These are phyloP conservation scores for Azolla pinnata DNA, from an alignment of 75 land plant species.

Conservation along the genomic window DNA sequence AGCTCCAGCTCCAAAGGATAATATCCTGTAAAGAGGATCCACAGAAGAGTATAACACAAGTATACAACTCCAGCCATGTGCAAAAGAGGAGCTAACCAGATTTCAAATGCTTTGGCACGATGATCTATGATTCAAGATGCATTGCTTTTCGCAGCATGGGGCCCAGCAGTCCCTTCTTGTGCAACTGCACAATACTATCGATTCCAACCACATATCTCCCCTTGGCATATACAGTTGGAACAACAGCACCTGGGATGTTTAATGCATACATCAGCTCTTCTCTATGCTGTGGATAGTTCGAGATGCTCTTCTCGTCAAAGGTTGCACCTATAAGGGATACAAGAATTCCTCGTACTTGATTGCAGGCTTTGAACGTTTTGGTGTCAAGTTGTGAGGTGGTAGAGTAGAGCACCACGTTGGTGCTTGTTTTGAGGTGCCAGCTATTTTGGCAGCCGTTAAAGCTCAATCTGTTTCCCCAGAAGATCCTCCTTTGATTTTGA, in stretches of 20 bases:
- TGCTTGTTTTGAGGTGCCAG: neutral
- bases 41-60: too few relatives aligned
- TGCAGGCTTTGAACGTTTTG: neutral
- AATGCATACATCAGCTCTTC: neutral
- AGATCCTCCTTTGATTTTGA: neutral
- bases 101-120: too few relatives aligned
- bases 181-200: conserved; percentile 2
- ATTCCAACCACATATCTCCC: conserved; percentile 1
- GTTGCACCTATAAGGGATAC: neutral
- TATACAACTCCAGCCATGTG: too few relatives aligned
- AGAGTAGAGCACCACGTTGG: conserved; percentile 1
- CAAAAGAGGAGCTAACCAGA: too few relatives aligned
- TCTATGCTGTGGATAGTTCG: neutral
- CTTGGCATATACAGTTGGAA: neutral
- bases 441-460: neutral
- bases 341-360: neutral
- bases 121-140: too few relatives aligned
- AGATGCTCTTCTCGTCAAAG: conserved; percentile 2
- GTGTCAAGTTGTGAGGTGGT: neutral
- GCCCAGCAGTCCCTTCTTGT: conserved; percentile 2
- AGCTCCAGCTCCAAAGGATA: too few relatives aligned
- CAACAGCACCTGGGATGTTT: neutral
- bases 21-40: too few relatives aligned
- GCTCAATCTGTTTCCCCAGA: neutral
- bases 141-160: neutral